Evolutionary conservation across 2,329 filamentous ascomycete species (phyloP).

Genomic region (Paraphaeosphaeria sporulosa): DNA sequence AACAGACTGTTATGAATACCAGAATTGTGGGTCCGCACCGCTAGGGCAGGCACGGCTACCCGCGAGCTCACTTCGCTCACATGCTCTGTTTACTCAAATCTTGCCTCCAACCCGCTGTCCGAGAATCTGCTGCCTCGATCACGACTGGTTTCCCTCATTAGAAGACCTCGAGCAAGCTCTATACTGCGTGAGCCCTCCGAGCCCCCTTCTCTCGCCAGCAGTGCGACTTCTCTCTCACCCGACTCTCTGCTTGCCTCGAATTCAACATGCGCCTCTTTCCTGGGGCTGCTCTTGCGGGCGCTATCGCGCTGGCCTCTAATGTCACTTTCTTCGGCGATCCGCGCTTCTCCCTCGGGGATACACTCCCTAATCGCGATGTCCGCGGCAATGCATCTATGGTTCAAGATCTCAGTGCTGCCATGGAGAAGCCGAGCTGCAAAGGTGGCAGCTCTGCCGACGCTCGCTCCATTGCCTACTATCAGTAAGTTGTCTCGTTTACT

Average conservation of each 20-base stretch:
- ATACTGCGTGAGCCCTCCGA: neutral
- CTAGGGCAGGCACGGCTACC: neutral
- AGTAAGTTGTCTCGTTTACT: slow-evolving; percentile 15
- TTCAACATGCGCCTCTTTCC: slow-evolving; percentile 1
- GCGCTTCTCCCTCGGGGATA: slow-evolving; percentile 3
- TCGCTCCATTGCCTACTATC: slow-evolving; percentile 31
- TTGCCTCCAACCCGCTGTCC: too few species aligned
- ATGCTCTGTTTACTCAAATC: too few species aligned
- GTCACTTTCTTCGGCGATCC: slow-evolving; percentile 11
- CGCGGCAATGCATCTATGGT: slow-evolving; percentile 18
- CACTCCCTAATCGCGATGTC: slow-evolving; percentile 10
- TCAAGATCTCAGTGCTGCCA: slow-evolving; percentile 11
- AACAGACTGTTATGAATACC: too few species aligned
- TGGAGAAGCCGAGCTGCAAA: slow-evolving; percentile 19
- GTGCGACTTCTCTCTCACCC: neutral
- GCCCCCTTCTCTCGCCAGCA: neutral
- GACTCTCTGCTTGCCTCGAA: neutral
- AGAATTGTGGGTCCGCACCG: neutral
- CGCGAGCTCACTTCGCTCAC: too few species aligned
- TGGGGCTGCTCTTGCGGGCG: slow-evolving; percentile 1
- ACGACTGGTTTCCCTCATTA: too few species aligned
- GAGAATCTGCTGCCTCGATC: too few species aligned
- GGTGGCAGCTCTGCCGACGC: slow-evolving; percentile 20
- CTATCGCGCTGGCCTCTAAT: slow-evolving; percentile 1
- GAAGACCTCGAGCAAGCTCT: neutral